Percentiles rank a stretch among this genome's conserved stretches.
Evolutionary conservation across 2,329 filamentous ascomycete species (phyloP).

Genomic region (Beauveria australis): DNA sequence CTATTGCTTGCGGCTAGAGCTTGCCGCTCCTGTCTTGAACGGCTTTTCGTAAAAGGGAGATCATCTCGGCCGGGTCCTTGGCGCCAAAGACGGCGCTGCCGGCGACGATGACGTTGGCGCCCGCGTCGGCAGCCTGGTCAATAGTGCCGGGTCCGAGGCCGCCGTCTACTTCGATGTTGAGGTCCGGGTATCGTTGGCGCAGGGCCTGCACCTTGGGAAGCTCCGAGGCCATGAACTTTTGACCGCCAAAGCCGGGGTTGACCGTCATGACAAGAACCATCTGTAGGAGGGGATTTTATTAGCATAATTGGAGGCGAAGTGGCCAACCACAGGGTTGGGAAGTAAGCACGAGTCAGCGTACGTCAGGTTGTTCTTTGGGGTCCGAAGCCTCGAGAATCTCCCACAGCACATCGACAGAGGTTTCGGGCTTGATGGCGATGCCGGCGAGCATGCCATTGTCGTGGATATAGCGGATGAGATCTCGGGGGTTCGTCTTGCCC

Average conservation of each 20-base stretch:
- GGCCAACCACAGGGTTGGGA: neutral
- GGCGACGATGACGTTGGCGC: conserved; percentile 96
- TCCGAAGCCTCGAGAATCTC: conserved; percentile 71
- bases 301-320: neutral
- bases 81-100: conserved; percentile 95
- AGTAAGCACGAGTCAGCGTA: conserved; percentile 38
- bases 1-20: conserved; percentile 20
- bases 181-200: conserved; percentile 73
- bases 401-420: conserved; percentile 83
- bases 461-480: conserved; percentile 87
- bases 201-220: conserved; percentile 87
- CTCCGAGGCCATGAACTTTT: conserved; percentile 97
- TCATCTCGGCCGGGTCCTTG: conserved; percentile 78
- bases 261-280: conserved; percentile 99
- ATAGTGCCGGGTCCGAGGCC: conserved; percentile 84
- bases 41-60: conserved; percentile 67
- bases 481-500: conserved; percentile 68
- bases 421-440: conserved; percentile 91
- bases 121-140: conserved; percentile 87
- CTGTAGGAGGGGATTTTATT: conserved; percentile 34
- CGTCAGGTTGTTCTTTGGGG: conserved; percentile 75
- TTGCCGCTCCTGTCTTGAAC: conserved; percentile 55
- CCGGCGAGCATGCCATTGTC: conserved; percentile 80
- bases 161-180: conserved; percentile 97
- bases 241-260: conserved; percentile 91